Evolutionary conservation across 2,329 filamentous ascomycete genomes (phyloP), one percentile per base, ranked within the genome.

Genomic region (Arthroderma sp.): DNA sequence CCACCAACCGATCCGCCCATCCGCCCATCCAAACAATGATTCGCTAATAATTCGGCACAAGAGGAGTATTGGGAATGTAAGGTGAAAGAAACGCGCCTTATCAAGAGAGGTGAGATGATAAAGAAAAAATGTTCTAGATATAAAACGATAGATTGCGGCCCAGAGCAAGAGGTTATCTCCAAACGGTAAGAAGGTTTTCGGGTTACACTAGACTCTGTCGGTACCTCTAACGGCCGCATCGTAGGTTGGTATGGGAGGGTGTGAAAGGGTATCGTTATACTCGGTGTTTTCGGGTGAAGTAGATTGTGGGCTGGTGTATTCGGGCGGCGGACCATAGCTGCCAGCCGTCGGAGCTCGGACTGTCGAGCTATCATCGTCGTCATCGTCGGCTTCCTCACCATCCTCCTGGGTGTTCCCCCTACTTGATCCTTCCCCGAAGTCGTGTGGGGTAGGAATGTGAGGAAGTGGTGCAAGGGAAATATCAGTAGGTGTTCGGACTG

Each of bases 401-500:
- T 40, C 32, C 3, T 22, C 15, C 15, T 22, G 49, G 47, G 44
- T 43, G 48, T 33, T 47, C 53, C 55, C 59, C 40, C 62, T 70
- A 54, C 82, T 83, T 27, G 77, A 73, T 46, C 87, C 85, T 57
- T 86, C 85, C n/a, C 72, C 76, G 45, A 79, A 75, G 53, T 88
- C 82, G 50, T 77, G 74, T 42, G 78, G 67, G 4, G 74, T 75
- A 45, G 80, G 73, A 44, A 82, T 72, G 47, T 82, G 83, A 38
- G 85, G 80, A 43, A 95, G 74, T 56, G 89, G 86, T 29, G 88
- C 85, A 40, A 98, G 75, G 6, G 88, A 95, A 53, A 98, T 98
- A 62, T 96, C 91, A 7, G 91, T 96, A 6, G 91, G 88, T 57
- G 86, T 93, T 54, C 89, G 77, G 49, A 87, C 75, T 1, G 91